Conservation (phyloP, 176 grass and related monocot species). For the Oropetium thomaeum region DNA sequence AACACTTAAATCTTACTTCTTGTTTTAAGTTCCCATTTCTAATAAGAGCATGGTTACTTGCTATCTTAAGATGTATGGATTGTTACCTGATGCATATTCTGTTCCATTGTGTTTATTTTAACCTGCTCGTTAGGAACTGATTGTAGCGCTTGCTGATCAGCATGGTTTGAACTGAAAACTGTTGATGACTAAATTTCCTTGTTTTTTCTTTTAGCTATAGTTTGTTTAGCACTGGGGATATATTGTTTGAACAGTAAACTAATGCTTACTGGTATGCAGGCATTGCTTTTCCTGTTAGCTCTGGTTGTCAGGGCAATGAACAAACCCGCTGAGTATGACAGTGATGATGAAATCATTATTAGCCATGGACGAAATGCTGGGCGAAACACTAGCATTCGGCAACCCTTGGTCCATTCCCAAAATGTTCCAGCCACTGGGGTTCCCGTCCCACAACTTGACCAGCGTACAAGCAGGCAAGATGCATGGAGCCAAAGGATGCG, state of each 20-base stretch:
- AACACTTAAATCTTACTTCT: background rate
- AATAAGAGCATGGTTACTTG: background rate
- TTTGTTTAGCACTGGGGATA: background rate
- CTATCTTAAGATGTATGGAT: slow-evolving; percentile 7
- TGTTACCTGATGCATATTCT: slow-evolving; percentile 6
- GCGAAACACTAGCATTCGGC: slow-evolving; percentile 54
- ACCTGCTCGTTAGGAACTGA: background rate
- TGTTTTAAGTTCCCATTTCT: background rate
- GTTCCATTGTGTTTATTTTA: slow-evolving; percentile 1
- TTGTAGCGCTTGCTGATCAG: background rate
- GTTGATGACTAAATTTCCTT: slow-evolving; percentile 15
- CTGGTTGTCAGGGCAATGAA: slow-evolving; percentile 84
- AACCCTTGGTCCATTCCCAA: slow-evolving; percentile 70
- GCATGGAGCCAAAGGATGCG: slow-evolving; percentile 98
- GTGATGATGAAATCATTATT: slow-evolving; percentile 76
- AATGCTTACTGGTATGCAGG: slow-evolving; percentile 44
- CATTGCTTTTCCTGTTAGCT: slow-evolving; percentile 73
- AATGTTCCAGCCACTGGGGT: slow-evolving; percentile 58
- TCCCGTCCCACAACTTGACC: slow-evolving; percentile 74
- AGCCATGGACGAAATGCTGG: background rate
- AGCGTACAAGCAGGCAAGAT: slow-evolving; percentile 67
- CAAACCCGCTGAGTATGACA: slow-evolving; percentile 85
- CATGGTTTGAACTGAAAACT: background rate
- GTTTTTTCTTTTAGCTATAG: background rate
- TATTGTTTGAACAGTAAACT: background rate